These are phyloP conservation scores for Picea glauca DNA, from an alignment of 75 land plant genomes.

Conservation along the genomic window DNA sequence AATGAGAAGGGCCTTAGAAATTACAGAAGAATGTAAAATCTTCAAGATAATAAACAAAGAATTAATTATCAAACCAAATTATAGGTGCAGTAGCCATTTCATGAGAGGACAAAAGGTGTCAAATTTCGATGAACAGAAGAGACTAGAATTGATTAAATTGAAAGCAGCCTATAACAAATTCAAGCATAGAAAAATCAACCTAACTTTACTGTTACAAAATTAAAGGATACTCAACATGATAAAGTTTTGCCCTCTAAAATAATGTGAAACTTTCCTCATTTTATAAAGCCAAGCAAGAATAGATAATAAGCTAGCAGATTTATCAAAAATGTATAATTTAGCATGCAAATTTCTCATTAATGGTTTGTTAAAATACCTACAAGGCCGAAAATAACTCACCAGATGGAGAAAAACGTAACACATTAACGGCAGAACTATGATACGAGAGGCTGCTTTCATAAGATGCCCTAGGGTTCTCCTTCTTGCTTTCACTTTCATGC, in stretches of 20 bases:
- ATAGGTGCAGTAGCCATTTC: neutral
- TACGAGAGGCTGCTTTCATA: constrained; percentile 79
- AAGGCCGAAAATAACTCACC: constrained; percentile 37
- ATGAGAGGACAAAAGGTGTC: too few relatives aligned
- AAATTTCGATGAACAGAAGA: too few relatives aligned
- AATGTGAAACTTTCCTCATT: neutral
- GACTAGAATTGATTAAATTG: neutral
- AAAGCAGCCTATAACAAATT: neutral
- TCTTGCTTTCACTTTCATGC: constrained; percentile 32
- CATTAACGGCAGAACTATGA: constrained; percentile 84
- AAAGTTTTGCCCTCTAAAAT: neutral
- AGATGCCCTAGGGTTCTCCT: constrained; percentile 53
- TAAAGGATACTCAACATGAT: neutral
- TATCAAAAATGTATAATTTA: neutral
- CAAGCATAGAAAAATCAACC: neutral
- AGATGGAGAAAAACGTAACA: constrained; percentile 83
- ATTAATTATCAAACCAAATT: neutral
- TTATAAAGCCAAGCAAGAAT: neutral
- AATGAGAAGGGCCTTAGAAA: neutral
- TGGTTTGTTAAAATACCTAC: neutral
- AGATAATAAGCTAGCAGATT: neutral
- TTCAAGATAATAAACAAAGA: too few relatives aligned
- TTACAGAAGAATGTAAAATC: neutral
- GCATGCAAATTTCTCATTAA: neutral
- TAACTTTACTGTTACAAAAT: neutral